Evolutionary conservation across 164 flowering plant species (phyloP).

Genomic region (Kalanchoe fedtschenkoi): DNA sequence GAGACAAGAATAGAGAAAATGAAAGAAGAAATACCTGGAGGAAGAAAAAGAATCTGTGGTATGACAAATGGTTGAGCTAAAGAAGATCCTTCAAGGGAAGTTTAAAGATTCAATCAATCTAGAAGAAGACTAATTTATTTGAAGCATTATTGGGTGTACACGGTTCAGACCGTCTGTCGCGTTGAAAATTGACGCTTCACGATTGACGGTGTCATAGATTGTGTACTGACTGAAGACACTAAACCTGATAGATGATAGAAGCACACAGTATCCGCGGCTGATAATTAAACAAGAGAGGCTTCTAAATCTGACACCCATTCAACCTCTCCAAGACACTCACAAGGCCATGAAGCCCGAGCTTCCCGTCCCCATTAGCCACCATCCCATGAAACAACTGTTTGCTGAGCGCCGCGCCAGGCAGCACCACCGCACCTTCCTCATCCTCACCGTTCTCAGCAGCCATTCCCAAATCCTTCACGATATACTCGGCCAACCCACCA

Average conservation of each 20-base stretch:
- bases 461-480: conserved; percentile 92
- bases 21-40: conserved; percentile 67
- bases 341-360: conserved; percentile 58
- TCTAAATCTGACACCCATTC: conserved; percentile 22
- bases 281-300: no score
- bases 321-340: conserved; percentile 49
- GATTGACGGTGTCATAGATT: no score
- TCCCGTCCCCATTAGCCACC: conserved; percentile 75
- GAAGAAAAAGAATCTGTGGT: conserved; percentile 67
- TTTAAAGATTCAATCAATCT: conserved; percentile 92
- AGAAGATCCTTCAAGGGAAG: conserved; percentile 79
- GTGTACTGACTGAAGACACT: no score
- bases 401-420: conserved; percentile 63
- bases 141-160: no score
- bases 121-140: conserved; percentile 55
- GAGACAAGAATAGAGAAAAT: conserved; percentile 68
- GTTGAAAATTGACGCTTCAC: no score
- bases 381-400: conserved; percentile 55
- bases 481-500: conserved; percentile 64
- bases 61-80: conserved; percentile 80
- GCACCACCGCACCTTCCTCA: conserved; percentile 25
- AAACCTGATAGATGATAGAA: no score
- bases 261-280: no score
- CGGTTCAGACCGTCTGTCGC: no score
- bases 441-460: conserved; percentile 38